Evolutionary conservation across 495 filamentous ascomycete species (phyloP), one percentile per base, ranked within the genome.

Genomic region (Aeminium ludgeri): DNA sequence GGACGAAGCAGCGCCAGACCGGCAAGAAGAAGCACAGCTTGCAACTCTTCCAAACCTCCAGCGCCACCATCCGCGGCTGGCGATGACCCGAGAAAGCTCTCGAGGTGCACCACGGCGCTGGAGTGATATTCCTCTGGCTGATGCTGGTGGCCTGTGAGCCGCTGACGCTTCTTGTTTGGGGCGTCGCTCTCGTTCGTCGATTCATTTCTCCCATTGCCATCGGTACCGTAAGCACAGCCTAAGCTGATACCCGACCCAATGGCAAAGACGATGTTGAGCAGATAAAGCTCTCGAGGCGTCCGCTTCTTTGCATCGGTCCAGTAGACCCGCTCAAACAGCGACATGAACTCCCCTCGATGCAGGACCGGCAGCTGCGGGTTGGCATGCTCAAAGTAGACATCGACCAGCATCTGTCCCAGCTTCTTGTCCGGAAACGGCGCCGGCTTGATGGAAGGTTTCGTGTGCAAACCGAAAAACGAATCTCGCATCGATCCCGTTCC

Each of bases 111-210:
- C 46, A 95, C 86, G 2, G 87, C 87, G 38, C 83, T 83, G 5
- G 87, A 86, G 59, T 96, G 87, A 57, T 96, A 96, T 56, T 93
- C 84, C 59, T 96, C 87, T 2, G 87, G 82, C 54, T 87, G 85
- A 46, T 74, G 72, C 55, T 93, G 84, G 53, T 74, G 65, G 34
- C 57, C 65, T 5, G 72, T 45, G 41, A 62, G 62, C 20, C 60
- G 60, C 47, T 64, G 67, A 46, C 74, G 76, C 13, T 64, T 59
- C 11, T 55, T 63, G 10, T 66, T 54, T 12, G 58, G 60, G 25
- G 30, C 4, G 3, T 8, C 27, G 10, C 18, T 13, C 1, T 8
- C 18, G 2, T 25, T 23, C 7, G 40, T 32, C 10, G 19, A 7
- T 2, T 2, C 15, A 17, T 10, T 12, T 3, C 29, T 16, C 16